Evolutionary conservation across 306 rosid species (phyloP), one percentile per base, ranked within the genome.

Genomic region (Rubus parviflorus): DNA sequence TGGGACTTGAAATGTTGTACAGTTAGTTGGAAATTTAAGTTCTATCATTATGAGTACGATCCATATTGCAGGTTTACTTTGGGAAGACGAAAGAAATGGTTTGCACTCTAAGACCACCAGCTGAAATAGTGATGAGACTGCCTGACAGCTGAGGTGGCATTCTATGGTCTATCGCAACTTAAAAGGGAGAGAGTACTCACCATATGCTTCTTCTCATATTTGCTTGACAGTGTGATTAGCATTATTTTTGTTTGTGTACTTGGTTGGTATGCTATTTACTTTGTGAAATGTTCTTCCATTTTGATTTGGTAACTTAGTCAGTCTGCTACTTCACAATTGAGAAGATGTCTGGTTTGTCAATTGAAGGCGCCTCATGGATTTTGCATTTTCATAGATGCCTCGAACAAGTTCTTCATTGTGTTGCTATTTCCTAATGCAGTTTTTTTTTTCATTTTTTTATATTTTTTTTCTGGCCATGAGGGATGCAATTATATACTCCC

Each of bases 31-130:
- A 42, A 42, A 8, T 45, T 60, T 43, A 60, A 14, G 19, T 40
- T 52, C 7, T 14, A 14, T 35, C 49, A 61, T 23, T 37, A 40
- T 71, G 17, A 75, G 56, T 25, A 48, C 46, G 42, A 22, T 77
- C 30, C 54, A 71, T 75, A 56, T 51, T 80, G 46, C 84, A 95
- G 97, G 98, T 95, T 66, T 95, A 95, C 77, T 92, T 95, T 77
- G 97, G 98, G 61, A 95, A 95, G 86, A 95, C 97, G 6, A 95
- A 93, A 89, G 98, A 95, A 90, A 92, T 95, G 98, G 97, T 95
- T 51, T 95, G 97, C 89, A 95, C 97, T 43, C 81, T 95, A 81
- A 88, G 98, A 80, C 97, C 98, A 66, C 98, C 97, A 0, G 41
- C 96, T 22, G 98, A 95, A 81, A 91, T 93, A 65, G 91, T 75